Evolutionary conservation across 371 early-diverging fungal genomes (phyloP).

Genomic region (Lichtheimia ramosa): DNA sequence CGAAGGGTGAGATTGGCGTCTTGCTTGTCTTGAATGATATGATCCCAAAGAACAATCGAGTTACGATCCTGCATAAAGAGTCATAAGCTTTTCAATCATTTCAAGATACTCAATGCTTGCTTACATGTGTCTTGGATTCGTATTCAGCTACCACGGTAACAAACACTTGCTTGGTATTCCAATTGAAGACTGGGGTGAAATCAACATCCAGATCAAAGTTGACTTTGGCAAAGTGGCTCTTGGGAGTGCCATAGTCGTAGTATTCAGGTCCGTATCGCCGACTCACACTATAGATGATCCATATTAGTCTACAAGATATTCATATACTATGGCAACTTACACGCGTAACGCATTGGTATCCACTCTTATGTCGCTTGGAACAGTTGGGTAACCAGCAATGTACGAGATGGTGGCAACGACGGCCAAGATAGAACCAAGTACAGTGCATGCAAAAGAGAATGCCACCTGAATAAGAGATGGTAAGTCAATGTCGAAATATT

Average conservation of each 20-base stretch:
- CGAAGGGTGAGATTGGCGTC: conserved; percentile 64
- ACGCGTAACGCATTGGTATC: conserved; percentile 53
- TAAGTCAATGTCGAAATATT: not conserved
- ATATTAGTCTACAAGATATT: not conserved
- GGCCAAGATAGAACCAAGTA: conserved; percentile 59
- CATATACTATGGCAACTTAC: conserved; percentile 32
- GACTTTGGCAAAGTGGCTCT: conserved; percentile 68
- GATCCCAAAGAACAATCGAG: conserved; percentile 91
- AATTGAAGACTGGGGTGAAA: conserved; percentile 84
- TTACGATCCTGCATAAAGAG: conserved; percentile 53
- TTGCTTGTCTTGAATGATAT: conserved; percentile 73
- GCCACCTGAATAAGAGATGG: conserved; percentile 35
- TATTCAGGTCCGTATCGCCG: conserved; percentile 65
- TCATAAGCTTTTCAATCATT: not conserved
- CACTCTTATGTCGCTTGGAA: conserved; percentile 39
- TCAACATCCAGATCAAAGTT: conserved; percentile 82
- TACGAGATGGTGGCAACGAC: conserved; percentile 50
- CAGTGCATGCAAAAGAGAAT: conserved; percentile 69
- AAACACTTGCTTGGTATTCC: conserved; percentile 97
- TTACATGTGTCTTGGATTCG: conserved; percentile 54
- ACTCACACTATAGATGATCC: conserved; percentile 41
- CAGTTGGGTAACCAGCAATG: conserved; percentile 46
- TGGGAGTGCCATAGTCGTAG: conserved; percentile 60
- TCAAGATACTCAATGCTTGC: conserved; percentile 12
- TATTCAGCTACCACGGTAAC: conserved; percentile 88